These are phyloP conservation scores for Sisymbrium irio DNA, from an alignment of 345 rosid genomes.

Conservation along the genomic window DNA sequence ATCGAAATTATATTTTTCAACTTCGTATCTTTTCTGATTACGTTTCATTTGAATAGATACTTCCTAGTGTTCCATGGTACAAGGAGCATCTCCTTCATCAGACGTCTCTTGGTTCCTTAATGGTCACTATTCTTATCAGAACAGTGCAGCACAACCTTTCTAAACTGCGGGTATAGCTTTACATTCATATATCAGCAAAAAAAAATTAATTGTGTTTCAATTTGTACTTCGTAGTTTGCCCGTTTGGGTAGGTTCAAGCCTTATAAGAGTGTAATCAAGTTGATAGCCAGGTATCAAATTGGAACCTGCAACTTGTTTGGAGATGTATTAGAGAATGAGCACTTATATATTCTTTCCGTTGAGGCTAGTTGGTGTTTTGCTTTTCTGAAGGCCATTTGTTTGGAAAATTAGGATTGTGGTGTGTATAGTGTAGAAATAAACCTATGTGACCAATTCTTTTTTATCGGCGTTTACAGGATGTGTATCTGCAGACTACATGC, in stretches of 20 bases:
- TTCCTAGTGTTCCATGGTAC: slow-evolving; percentile 93
- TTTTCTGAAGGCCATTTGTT: not conserved
- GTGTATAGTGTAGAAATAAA: not conserved
- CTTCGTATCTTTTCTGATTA: slow-evolving; percentile 15
- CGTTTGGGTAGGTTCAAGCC: slow-evolving; percentile 9
- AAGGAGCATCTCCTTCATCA: slow-evolving; percentile 95
- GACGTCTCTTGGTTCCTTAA: slow-evolving; percentile 90
- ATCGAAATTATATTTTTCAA: not conserved
- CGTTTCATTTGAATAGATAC: slow-evolving; percentile 49
- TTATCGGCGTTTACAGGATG: slow-evolving; percentile 61
- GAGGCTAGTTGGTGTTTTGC: not conserved
- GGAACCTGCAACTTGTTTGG: not conserved
- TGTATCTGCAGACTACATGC: slow-evolving; percentile 95
- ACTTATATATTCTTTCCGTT: not conserved
- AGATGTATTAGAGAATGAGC: slow-evolving; percentile 5
- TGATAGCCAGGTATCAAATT: slow-evolving; percentile 2
- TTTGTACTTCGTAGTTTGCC: slow-evolving; percentile 2
- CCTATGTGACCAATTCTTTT: not conserved
- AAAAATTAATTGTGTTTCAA: slow-evolving; percentile 1
- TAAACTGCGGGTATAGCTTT: slow-evolving; percentile 84
- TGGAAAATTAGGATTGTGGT: slow-evolving; percentile 9
- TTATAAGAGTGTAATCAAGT: not conserved
- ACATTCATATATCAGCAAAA: not conserved
- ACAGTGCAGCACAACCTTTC: slow-evolving; percentile 95
- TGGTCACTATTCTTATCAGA: slow-evolving; percentile 89